Percentiles rank a stretch among this genome's conserved stretches.
phyloP scores from a whole-genome alignment of 2,329 filamentous ascomycete species.

The Hypoxylon sp. region DNA sequence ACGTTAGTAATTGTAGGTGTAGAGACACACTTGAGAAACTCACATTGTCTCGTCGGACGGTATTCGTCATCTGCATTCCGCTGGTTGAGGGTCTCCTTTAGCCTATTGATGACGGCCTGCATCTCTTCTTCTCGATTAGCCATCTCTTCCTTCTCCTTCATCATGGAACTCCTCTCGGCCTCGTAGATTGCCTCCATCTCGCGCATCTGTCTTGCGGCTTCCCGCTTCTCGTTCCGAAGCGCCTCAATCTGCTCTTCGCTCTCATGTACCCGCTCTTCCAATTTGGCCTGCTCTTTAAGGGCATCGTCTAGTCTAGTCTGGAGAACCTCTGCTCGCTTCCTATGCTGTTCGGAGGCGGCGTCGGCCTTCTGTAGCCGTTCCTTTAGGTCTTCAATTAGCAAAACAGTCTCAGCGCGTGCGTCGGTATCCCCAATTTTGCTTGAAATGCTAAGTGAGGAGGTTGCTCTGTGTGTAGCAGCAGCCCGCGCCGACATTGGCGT shows the following conservation, averaged over 20 bases:
- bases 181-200: slow-evolving; percentile 96
- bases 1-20: slow-evolving; percentile 39
- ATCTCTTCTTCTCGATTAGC: slow-evolving; percentile 88
- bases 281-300: slow-evolving; percentile 82
- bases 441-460: slow-evolving; percentile 61
- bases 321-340: slow-evolving; percentile 87
- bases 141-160: slow-evolving; percentile 93
- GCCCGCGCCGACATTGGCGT: slow-evolving; percentile 82
- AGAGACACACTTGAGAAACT: slow-evolving; percentile 48
- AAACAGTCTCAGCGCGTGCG: slow-evolving; percentile 82
- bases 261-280: slow-evolving; percentile 91
- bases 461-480: slow-evolving; percentile 73
- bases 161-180: slow-evolving; percentile 86
- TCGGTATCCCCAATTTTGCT: slow-evolving; percentile 74
- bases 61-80: slow-evolving; percentile 71
- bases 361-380: slow-evolving; percentile 87
- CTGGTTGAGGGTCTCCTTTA: slow-evolving; percentile 91
- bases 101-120: slow-evolving; percentile 87
- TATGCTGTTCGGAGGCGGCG: slow-evolving; percentile 80
- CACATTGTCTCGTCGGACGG: slow-evolving; percentile 71
- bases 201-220: slow-evolving; percentile 84
- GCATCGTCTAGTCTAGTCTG: slow-evolving; percentile 90
- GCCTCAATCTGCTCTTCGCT: slow-evolving; percentile 86
- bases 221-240: slow-evolving; percentile 87
- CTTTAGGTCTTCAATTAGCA: slow-evolving; percentile 86